Base-by-base conservation (phyloP, 768 basidiomycete species). In the Daedaleopsis nitida region DNA sequence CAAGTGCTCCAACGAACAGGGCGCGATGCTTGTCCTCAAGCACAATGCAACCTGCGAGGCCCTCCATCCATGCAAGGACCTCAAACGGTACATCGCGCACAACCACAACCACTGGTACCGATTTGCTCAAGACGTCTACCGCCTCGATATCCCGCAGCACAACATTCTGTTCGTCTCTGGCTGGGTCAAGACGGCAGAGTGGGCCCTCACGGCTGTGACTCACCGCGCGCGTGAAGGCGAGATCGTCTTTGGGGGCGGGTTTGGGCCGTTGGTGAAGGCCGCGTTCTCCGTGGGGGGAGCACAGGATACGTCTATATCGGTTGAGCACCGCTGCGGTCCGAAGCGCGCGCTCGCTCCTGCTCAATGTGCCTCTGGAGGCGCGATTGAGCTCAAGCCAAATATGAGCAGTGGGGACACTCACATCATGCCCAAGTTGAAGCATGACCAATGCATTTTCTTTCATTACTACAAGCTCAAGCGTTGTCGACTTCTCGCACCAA, bases 381-480 rank as follows among this genome's bases (percentile, higher is more conserved):
- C 27, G 4, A 32, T 32, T 7, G 27, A 32, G 27, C 4, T 32
- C 27, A 32, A 3, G 27, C 27, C 27, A 32, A 7, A 7, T 32
- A 32, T 32, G 27, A 3, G 27, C 27, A 32, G 7, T 32, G 27
- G 27, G 27, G n/a, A n/a, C n/a, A n/a, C n/a, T n/a, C n/a, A n/a
- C 27, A 32, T 32, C 27, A 32, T 7, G 11, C 55, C 37, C 16
- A 12, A 12, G 21, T 37, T 32, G 27, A 16, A 32, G 27, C 27
- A 32, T 7, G 57, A 69, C 27, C 68, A 69, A 44, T 62, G 62
- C 42, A 57, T 69, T 23, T 69, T 68, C 23, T 52, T 67, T 14
- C 59, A 61, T 13, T 66, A 65, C 57, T 67, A 67, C 55, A 65
- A 63, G 56, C 47, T 64, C 2, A 67, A 67, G 59, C 16, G 49